Percentiles rank a stretch among this genome's conserved stretches.
Conservation (phyloP, 2,329 filamentous ascomycete genomes). For the Ophiostoma australiae region DNA sequence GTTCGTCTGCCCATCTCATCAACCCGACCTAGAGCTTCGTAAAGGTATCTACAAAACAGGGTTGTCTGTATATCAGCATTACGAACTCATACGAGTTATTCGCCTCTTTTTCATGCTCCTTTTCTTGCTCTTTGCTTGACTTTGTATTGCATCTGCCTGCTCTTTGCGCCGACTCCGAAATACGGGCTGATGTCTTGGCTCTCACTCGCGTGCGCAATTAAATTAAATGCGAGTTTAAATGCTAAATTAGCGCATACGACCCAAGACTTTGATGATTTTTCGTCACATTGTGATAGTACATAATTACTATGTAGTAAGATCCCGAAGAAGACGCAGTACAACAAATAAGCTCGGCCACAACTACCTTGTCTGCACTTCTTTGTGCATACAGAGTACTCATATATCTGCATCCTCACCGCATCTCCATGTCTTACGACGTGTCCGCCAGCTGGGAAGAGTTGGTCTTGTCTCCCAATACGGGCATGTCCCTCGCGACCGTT, state of each 20-base stretch:
- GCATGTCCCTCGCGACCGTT: not conserved
- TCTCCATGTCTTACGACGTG: conserved; percentile 7
- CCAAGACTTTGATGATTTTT: conserved; percentile 2
- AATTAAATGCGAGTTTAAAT: not conserved
- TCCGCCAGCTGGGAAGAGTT: not conserved
- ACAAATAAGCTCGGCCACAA: not conserved
- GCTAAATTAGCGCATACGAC: not conserved
- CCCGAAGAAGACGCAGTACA: not conserved
- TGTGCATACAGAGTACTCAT: not conserved
- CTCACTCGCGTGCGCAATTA: not conserved
- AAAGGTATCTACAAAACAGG: not conserved
- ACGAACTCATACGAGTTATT: not conserved
- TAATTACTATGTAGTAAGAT: not conserved
- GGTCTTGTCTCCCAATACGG: not conserved
- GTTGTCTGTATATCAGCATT: not conserved
- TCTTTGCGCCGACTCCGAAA: not conserved
- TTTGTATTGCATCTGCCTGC: not conserved
- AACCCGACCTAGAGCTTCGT: not conserved
- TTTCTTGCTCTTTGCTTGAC: too few relatives aligned
- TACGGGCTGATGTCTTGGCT: conserved; percentile 14
- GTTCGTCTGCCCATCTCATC: not conserved
- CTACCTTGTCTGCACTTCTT: not conserved
- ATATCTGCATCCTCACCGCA: not conserved
- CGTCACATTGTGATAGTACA: not conserved
- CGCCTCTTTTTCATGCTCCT: not conserved